These are phyloP conservation scores for Coemansia sp. DNA, from an alignment of 192 early-diverging fungal genomes.

Conservation along the genomic window DNA sequence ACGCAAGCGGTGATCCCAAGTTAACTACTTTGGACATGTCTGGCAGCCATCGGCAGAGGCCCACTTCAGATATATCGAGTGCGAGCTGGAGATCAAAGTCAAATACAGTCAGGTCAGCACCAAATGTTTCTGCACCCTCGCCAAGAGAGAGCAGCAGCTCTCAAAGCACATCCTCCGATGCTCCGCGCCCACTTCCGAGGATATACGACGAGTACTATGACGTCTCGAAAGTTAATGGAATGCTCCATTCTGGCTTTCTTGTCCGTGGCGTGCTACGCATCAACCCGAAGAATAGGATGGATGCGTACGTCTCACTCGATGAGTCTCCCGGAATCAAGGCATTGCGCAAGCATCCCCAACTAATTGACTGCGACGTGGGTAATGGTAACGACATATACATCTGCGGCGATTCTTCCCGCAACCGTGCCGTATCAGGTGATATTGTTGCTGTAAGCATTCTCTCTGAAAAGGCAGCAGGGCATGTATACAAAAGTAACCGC, in stretches of 20 bases:
- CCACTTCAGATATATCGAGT: not conserved
- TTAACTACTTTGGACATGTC: not conserved
- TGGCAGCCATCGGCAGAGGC: not conserved
- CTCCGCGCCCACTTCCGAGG: not conserved
- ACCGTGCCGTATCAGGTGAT: conserved; percentile 89
- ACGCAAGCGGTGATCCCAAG: not conserved
- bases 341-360: conserved; percentile 18
- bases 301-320: conserved; percentile 85
- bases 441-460: conserved; percentile 82
- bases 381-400: conserved; percentile 67
- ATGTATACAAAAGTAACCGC: conserved; percentile 28
- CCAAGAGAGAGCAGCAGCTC: not conserved
- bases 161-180: not conserved
- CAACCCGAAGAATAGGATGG: conserved; percentile 79
- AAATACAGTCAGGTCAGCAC: not conserved
- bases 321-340: conserved; percentile 42
- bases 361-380: conserved; percentile 28
- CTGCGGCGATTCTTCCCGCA: conserved; percentile 72
- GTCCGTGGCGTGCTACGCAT: conserved; percentile 78
- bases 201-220: conserved; percentile 30
- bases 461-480: conserved; percentile 28
- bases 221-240: conserved; percentile 6
- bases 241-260: conserved; percentile 47
- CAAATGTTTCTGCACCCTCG: not conserved
- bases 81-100: not conserved